Conservation (phyloP, 306 rosid genomes). For the Ammopiptanthus mongolicus region DNA sequence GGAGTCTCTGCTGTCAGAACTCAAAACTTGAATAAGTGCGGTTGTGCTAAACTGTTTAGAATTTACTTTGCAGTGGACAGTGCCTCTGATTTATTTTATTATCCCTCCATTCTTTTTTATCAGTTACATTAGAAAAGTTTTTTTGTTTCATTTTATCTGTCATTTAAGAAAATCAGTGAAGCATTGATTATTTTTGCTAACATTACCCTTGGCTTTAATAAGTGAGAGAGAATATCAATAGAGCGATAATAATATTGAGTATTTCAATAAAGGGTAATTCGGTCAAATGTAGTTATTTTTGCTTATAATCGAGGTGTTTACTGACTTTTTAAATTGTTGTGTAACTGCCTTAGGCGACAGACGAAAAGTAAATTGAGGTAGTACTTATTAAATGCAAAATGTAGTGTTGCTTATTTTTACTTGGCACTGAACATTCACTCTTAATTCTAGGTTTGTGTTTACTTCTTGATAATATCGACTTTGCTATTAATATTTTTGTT, state of each 20-base stretch:
- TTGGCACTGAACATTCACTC: neutral
- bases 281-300: neutral
- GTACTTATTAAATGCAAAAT: neutral
- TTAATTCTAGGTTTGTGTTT: neutral
- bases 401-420: neutral
- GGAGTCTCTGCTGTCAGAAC: neutral
- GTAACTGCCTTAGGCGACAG: neutral
- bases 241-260: too few relatives aligned
- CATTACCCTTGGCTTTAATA: neutral
- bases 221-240: neutral
- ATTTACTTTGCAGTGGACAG: neutral
- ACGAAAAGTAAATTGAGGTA: neutral
- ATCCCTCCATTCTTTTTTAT: neutral
- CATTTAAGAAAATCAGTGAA: neutral
- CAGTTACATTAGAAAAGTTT: neutral
- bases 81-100: neutral
- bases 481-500: neutral
- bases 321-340: too few relatives aligned
- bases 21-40: neutral
- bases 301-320: too few relatives aligned
- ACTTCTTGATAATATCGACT: constrained; percentile 9
- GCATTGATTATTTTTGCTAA: neutral
- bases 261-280: neutral
- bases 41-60: neutral
- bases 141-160: neutral